A percentile compares a stretch with the other conserved stretches of the same genome.
These are phyloP conservation scores for Cercospora zeae-maydis DNA, from an alignment of 2,329 filamentous ascomycete genomes.

Conservation along the genomic window DNA sequence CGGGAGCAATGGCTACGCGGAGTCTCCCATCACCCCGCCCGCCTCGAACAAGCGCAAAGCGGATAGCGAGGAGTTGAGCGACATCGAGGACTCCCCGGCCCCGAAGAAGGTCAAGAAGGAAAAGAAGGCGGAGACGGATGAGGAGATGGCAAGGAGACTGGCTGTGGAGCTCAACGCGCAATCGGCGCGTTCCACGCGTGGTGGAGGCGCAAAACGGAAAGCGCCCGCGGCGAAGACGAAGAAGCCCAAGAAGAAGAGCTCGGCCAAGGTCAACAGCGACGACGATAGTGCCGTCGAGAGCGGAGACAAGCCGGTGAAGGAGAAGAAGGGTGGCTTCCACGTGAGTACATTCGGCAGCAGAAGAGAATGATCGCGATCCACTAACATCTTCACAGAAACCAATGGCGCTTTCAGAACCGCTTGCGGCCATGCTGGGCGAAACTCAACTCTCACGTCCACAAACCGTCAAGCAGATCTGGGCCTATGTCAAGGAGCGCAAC, in stretches of 20 bases:
- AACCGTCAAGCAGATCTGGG: slow-evolving; percentile 94
- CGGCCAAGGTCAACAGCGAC: slow-evolving; percentile 68
- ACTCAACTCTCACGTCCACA: slow-evolving; percentile 84
- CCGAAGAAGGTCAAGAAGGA: slow-evolving; percentile 48
- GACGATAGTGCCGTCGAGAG: slow-evolving; percentile 72
- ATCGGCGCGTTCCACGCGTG: slow-evolving; percentile 68
- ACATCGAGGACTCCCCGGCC: slow-evolving; percentile 41
- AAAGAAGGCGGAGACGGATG: slow-evolving; percentile 72
- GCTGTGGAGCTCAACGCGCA: slow-evolving; percentile 85
- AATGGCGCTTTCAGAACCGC: slow-evolving; percentile 67
- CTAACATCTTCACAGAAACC: slow-evolving; percentile 54
- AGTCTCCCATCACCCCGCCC: slow-evolving; percentile 17
- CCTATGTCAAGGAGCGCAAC: slow-evolving; percentile 82
- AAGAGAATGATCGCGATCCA: background rate
- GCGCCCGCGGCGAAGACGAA: slow-evolving; percentile 61
- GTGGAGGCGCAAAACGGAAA: slow-evolving; percentile 56
- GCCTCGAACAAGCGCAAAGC: slow-evolving; percentile 43
- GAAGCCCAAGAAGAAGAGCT: slow-evolving; percentile 60
- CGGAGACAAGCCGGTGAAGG: slow-evolving; percentile 52
- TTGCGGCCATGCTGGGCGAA: slow-evolving; percentile 68
- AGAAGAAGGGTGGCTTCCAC: slow-evolving; percentile 86
- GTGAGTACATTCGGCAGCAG: slow-evolving; percentile 43
- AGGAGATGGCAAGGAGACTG: slow-evolving; percentile 77
- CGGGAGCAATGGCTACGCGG: slow-evolving; percentile 18
- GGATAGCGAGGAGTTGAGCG: slow-evolving; percentile 41